A percentile compares a stretch with the other conserved stretches of the same genome.
Evolutionary conservation across 2,329 filamentous ascomycete species (phyloP).

Genomic region (Nemania sp.): DNA sequence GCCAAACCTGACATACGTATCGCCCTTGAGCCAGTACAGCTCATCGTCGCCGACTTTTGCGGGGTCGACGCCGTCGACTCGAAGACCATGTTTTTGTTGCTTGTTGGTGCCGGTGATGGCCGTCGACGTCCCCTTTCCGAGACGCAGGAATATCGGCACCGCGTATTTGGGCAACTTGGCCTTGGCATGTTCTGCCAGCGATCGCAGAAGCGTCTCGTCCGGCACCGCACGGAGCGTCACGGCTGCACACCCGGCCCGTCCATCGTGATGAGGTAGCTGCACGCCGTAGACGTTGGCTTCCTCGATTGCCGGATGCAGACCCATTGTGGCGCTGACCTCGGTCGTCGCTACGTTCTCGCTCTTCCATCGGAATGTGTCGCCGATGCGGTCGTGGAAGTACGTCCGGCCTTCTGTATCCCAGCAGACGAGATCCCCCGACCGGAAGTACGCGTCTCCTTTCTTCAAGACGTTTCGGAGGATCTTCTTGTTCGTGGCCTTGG

Average conservation of each 20-base stretch:
- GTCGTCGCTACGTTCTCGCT: constrained; percentile 81
- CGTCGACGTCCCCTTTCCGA: constrained; percentile 60
- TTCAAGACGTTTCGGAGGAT: constrained; percentile 73
- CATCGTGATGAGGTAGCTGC: constrained; percentile 77
- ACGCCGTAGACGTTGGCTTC: constrained; percentile 92
- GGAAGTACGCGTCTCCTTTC: constrained; percentile 81
- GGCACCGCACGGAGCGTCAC: constrained; percentile 59
- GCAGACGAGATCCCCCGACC: constrained; percentile 81
- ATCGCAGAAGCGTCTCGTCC: constrained; percentile 53
- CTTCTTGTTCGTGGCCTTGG: constrained; percentile 71
- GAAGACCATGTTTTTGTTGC: constrained; percentile 77
- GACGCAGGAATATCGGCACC: constrained; percentile 75
- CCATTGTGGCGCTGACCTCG: constrained; percentile 78
- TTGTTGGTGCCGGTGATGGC: constrained; percentile 85
- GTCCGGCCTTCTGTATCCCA: constrained; percentile 71
- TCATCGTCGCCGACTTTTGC: constrained; percentile 53
- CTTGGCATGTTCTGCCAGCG: constrained; percentile 63
- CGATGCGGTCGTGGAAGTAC: constrained; percentile 82
- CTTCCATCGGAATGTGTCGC: constrained; percentile 81
- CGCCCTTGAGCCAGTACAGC: constrained; percentile 68
- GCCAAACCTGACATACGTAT: constrained; percentile 70
- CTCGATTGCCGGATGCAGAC: constrained; percentile 65
- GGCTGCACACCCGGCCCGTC: constrained; percentile 80
- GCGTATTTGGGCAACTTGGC: constrained; percentile 72
- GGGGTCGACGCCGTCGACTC: constrained; percentile 76